Evolutionary conservation across 2,329 filamentous ascomycete genomes (phyloP).

Genomic region (Phialemoniopsis sp.): DNA sequence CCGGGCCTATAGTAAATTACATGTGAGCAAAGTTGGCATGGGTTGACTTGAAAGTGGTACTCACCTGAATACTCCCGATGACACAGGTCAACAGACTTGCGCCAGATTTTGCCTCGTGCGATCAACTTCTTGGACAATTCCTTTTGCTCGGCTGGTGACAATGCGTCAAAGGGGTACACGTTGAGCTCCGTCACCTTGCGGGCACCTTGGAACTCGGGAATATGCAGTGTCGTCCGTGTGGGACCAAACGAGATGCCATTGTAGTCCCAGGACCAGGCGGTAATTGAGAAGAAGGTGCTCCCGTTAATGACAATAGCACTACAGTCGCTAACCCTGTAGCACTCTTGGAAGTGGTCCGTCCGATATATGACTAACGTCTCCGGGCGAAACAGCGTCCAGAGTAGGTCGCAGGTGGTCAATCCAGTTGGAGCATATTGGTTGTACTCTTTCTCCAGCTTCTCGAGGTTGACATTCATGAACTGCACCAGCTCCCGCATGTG

Average conservation of each 20-base stretch:
- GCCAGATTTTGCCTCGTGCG: slow-evolving; percentile 25
- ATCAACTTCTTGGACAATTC: slow-evolving; percentile 17
- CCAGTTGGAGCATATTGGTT: slow-evolving; percentile 16
- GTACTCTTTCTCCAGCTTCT: slow-evolving; percentile 16
- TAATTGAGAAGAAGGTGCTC: slow-evolving; percentile 8
- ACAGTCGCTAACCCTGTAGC: slow-evolving; percentile 17
- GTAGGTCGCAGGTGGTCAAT: slow-evolving; percentile 16
- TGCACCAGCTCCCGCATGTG: slow-evolving; percentile 17
- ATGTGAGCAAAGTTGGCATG: slow-evolving; percentile 19
- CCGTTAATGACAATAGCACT: slow-evolving; percentile 18
- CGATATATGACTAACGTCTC: slow-evolving; percentile 16
- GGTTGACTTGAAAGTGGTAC: slow-evolving; percentile 11
- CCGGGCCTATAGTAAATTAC: slow-evolving; percentile 29
- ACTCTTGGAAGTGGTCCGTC: slow-evolving; percentile 16
- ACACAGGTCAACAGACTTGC: slow-evolving; percentile 25
- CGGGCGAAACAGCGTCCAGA: slow-evolving; percentile 23
- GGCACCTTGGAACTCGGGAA: slow-evolving; percentile 20
- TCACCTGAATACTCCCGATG: slow-evolving; percentile 25
- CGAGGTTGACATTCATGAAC: slow-evolving; percentile 22
- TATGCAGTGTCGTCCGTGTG: slow-evolving; percentile 14
- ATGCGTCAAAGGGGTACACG: slow-evolving; percentile 20
- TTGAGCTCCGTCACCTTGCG: slow-evolving; percentile 18
- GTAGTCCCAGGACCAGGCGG: slow-evolving; percentile 22
- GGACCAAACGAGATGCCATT: slow-evolving; percentile 26
- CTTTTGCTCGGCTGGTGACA: slow-evolving; percentile 12